Conservation (phyloP, 2,329 filamentous ascomycete genomes). For the Cladosporium halotolerans region DNA sequence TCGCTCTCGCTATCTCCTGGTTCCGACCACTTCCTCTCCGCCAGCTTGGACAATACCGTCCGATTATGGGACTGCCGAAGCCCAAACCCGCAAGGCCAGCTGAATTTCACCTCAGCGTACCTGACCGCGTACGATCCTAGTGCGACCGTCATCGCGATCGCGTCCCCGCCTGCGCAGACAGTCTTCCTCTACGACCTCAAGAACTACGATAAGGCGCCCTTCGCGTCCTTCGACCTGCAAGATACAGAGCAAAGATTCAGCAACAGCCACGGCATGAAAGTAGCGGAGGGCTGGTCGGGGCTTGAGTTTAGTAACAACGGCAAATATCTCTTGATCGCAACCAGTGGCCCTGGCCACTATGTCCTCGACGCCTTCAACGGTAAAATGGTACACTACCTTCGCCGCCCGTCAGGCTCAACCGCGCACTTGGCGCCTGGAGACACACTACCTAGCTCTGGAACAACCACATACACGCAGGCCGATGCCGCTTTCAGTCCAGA, state of each 20-base stretch:
- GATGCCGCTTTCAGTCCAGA: constrained; percentile 88
- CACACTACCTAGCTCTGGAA: constrained; percentile 45
- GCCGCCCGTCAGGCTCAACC: constrained; percentile 24
- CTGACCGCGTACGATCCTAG: constrained; percentile 89
- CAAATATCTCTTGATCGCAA: constrained; percentile 76
- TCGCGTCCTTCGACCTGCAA: constrained; percentile 75
- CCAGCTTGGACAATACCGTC: constrained; percentile 83
- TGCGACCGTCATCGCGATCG: constrained; percentile 84
- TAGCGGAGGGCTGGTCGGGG: constrained; percentile 66
- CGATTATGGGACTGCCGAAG: constrained; percentile 84
- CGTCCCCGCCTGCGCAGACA: constrained; percentile 69
- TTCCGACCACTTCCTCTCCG: constrained; percentile 86
- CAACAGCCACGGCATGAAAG: constrained; percentile 45
- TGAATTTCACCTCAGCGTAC: constrained; percentile 74
- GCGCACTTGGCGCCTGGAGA: constrained; percentile 33
- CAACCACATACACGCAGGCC: constrained; percentile 49
- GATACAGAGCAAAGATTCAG: constrained; percentile 53
- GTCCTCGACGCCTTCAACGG: constrained; percentile 91
- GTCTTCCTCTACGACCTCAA: constrained; percentile 88
- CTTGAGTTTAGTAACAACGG: constrained; percentile 96
- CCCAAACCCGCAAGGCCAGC: constrained; percentile 69
- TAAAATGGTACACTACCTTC: constrained; percentile 43
- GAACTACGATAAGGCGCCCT: constrained; percentile 88
- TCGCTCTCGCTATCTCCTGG: constrained; percentile 77
- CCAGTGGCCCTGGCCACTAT: constrained; percentile 78